phyloP scores from a whole-genome alignment of 2,329 filamentous ascomycete species.

The Septoria linicola region DNA sequence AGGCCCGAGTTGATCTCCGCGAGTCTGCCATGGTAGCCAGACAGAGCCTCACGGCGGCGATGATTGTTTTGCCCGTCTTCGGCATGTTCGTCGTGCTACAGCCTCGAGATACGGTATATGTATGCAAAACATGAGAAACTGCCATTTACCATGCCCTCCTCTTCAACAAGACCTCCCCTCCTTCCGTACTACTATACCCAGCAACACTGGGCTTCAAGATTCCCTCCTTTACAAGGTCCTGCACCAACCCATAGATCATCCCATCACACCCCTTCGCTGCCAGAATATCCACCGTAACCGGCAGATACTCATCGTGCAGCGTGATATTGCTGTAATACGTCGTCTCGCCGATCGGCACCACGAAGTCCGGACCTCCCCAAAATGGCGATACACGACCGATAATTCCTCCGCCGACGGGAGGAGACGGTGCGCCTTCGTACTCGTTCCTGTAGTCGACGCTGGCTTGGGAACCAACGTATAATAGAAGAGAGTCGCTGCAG shows the following conservation, averaged over 20 bases:
- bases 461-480: slow-evolving; percentile 49
- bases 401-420: slow-evolving; percentile 52
- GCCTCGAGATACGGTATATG: too few species aligned
- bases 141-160: slow-evolving; percentile 8
- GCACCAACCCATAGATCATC: slow-evolving; percentile 55
- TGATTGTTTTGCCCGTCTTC: too few species aligned
- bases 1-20: too few species aligned
- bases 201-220: slow-evolving; percentile 49
- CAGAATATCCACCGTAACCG: slow-evolving; percentile 59
- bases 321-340: slow-evolving; percentile 51
- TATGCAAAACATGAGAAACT: too few species aligned
- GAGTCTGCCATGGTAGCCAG: too few species aligned
- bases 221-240: slow-evolving; percentile 52
- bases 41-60: too few species aligned
- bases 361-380: slow-evolving; percentile 50
- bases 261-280: slow-evolving; percentile 62
- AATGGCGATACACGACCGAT: slow-evolving; percentile 51
- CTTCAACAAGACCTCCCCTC: slow-evolving; percentile 43
- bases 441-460: slow-evolving; percentile 47
- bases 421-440: slow-evolving; percentile 45
- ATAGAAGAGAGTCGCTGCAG: slow-evolving; percentile 52
- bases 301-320: slow-evolving; percentile 51
- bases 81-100: too few species aligned
- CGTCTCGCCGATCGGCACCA: slow-evolving; percentile 45
- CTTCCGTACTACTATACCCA: slow-evolving; percentile 44